Conservation (phyloP, 768 basidiomycete genomes). For the Austroboletus festivus region DNA sequence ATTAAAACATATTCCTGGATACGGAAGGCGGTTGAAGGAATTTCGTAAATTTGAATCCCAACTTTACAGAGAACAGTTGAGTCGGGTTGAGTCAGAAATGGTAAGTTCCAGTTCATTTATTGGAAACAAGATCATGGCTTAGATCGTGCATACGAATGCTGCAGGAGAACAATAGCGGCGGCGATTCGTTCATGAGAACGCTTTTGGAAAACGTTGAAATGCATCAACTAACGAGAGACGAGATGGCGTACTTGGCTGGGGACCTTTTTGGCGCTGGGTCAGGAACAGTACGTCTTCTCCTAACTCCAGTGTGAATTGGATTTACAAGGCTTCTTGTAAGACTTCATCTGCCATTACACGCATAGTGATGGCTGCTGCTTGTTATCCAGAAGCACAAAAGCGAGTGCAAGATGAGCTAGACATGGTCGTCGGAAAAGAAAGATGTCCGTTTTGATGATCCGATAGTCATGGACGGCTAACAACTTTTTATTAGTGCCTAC, state of each 20-base stretch:
- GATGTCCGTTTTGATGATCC: conserved; percentile 7
- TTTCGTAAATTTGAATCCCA: conserved; percentile 49
- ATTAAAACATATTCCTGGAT: conserved; percentile 51
- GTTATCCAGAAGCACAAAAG: conserved; percentile 48
- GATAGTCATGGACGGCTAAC: background rate
- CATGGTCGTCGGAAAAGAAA: conserved; percentile 41
- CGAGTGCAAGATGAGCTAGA: conserved; percentile 55
- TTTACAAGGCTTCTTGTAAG: conserved; percentile 7
- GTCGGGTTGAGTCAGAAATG: conserved; percentile 42
- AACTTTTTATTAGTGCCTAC: conserved; percentile 28
- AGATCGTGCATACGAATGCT: background rate
- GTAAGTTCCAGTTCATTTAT: conserved; percentile 19
- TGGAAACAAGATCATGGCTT: background rate
- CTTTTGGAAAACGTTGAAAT: conserved; percentile 47
- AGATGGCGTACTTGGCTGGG: conserved; percentile 58
- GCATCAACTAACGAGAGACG: conserved; percentile 46
- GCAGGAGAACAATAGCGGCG: conserved; percentile 8
- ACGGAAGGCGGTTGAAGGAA: conserved; percentile 46
- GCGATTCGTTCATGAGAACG: conserved; percentile 46
- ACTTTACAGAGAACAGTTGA: conserved; percentile 49
- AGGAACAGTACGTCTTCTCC: conserved; percentile 38
- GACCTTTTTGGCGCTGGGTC: conserved; percentile 58
- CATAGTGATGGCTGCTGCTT: conserved; percentile 50
- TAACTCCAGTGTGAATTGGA: background rate
- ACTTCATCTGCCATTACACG: conserved; percentile 51